Percentiles rank a stretch among this genome's conserved stretches.
phyloP scores from a whole-genome alignment of 345 rosid species.

The Draba incana region DNA sequence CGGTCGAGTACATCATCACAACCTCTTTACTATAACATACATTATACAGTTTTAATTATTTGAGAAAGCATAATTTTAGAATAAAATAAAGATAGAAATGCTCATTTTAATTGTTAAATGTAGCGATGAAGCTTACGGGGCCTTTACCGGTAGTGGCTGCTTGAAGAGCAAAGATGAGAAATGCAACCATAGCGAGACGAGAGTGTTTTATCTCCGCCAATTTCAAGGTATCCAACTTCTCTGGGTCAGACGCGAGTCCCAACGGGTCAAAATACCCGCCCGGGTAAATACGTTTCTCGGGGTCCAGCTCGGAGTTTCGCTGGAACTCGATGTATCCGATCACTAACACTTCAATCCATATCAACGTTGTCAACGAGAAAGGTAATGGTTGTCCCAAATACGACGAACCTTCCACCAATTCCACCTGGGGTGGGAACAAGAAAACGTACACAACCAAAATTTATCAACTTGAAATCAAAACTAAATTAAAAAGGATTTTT shows the following conservation, averaged over 20 bases:
- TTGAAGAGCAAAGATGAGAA: slow-evolving; percentile 73
- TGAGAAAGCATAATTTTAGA: not conserved
- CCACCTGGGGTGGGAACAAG: slow-evolving; percentile 55
- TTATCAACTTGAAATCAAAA: not conserved
- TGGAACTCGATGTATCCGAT: slow-evolving; percentile 70
- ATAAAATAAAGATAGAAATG: slow-evolving; percentile 4
- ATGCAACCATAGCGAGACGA: slow-evolving; percentile 86
- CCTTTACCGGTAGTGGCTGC: slow-evolving; percentile 86
- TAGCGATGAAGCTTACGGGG: slow-evolving; percentile 76
- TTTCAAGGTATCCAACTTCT: slow-evolving; percentile 61
- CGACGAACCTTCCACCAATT: slow-evolving; percentile 87
- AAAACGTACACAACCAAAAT: slow-evolving; percentile 2
- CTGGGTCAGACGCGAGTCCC: slow-evolving; percentile 75
- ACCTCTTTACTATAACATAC: slow-evolving; percentile 11
- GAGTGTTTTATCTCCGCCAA: slow-evolving; percentile 88
- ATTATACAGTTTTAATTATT: slow-evolving; percentile 6
- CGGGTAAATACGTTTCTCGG: slow-evolving; percentile 74
- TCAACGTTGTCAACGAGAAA: slow-evolving; percentile 76
- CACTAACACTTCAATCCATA: slow-evolving; percentile 81
- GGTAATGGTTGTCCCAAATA: slow-evolving; percentile 95
- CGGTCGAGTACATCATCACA: slow-evolving; percentile 20
- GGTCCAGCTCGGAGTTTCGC: slow-evolving; percentile 74
- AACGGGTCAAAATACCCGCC: slow-evolving; percentile 89
- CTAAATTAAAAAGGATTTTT: not conserved
- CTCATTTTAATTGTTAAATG: slow-evolving; percentile 51